Base-by-base conservation (phyloP, 805 yeast genomes). In the Novakomyces olei region DNA sequence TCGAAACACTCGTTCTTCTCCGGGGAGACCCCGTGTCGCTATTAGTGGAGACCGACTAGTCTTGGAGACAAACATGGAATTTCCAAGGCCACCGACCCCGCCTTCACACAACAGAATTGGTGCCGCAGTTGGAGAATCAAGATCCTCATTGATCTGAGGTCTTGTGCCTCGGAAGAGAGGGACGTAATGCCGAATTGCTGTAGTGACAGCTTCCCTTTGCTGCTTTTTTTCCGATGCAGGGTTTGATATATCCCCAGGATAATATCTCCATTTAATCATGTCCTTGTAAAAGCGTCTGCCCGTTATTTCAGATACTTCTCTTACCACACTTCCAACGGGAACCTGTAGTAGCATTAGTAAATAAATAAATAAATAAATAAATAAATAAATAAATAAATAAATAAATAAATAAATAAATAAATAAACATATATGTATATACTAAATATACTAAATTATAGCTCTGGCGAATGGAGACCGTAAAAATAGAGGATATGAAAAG, bases 21-120 rank as follows among this genome's bases (percentile, higher is more conserved):
- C 79, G 4, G 52, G 53, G 37, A 96, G 63, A 3, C 96, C 98
- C 17, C 47, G 49, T 45, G 81, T 83, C 18, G 85, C 68, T 50
- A 88, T 88, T 35, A 92, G 58, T 9, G 98, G 98, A 44, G 81
- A 85, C 38, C 95, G 66, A 36, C 88, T 70, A 32, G 69, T 67
- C 29, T 73, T 62, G 1, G 94, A 80, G 31, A 78, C 58, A 47
- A 88, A 88, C 50, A 85, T 93, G 88, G 80, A 80, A 51, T 88
- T 88, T 1, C 98, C 98, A 57, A 85, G 61, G 0, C 98, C 98
- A 15, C 96, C 96, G 39, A 62, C 60, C 6, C 98, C 98, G 27
- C 98, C 98, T 42, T 64, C 65, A 29, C 83, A 45, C 14, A 88
- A 43, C 33, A 77, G 54, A 3, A 73, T 50, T 1, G 96, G 94